These are phyloP conservation scores for Pythium plurisporium DNA, from an alignment of 352 stramenopile genomes.

Conservation along the genomic window DNA sequence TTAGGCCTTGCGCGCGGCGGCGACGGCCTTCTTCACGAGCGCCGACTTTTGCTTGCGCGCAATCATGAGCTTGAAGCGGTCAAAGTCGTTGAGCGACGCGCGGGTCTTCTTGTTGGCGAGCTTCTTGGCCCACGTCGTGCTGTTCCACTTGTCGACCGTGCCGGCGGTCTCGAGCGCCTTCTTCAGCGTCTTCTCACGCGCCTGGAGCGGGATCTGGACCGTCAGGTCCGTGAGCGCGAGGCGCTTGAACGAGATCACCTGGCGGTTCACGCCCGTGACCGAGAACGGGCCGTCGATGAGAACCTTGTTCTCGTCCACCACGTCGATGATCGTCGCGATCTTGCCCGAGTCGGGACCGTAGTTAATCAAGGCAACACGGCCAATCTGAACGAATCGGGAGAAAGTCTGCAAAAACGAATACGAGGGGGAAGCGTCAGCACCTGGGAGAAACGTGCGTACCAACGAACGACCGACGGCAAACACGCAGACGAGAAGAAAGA, in stretches of 20 bases:
- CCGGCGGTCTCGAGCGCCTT: constrained; percentile 85
- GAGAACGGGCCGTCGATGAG: constrained; percentile 96
- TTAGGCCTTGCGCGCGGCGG: constrained; percentile 66
- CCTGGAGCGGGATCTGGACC: constrained; percentile 93
- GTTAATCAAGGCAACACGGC: constrained; percentile 98
- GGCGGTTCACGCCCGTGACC: constrained; percentile 95
- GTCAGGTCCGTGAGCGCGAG: constrained; percentile 97
- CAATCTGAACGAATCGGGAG: constrained; percentile 99
- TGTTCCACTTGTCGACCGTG: constrained; percentile 94
- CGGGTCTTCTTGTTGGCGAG: constrained; percentile 95
- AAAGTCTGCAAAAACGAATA: constrained; percentile 91
- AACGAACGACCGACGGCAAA: no score
- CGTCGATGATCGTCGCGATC: constrained; percentile 99
- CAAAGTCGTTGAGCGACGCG: constrained; percentile 95
- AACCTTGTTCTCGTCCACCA: constrained; percentile 98
- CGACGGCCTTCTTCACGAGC: constrained; percentile 91
- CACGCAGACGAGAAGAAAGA: no score
- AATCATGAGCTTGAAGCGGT: constrained; percentile 99
- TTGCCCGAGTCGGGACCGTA: constrained; percentile 97
- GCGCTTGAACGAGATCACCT: constrained; percentile 98
- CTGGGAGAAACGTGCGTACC: no score
- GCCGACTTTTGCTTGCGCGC: constrained; percentile 97
- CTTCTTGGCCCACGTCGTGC: constrained; percentile 97
- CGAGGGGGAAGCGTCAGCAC: no score
- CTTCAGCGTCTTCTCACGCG: constrained; percentile 93